Conservation (phyloP, 345 rosid genomes). For the Aurinia saxatilis region DNA sequence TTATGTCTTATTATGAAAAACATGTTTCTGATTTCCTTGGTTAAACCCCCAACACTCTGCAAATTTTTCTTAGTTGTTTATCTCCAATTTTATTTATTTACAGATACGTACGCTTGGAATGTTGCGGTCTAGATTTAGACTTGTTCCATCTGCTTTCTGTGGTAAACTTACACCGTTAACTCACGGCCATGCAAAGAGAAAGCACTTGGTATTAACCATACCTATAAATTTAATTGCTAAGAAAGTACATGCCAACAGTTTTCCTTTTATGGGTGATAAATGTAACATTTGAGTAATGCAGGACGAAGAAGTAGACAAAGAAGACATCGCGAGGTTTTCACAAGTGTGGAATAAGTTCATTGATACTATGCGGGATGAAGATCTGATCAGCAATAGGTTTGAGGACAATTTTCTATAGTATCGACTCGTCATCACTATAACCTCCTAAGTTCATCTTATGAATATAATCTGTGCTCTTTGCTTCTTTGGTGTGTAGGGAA, state of each 20-base stretch:
- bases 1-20: slow-evolving; percentile 6
- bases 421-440: slow-evolving; percentile 4
- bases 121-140: slow-evolving; percentile 82
- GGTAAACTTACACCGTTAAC: slow-evolving; percentile 54
- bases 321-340: slow-evolving; percentile 65
- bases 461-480: slow-evolving; percentile 10
- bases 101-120: slow-evolving; percentile 94
- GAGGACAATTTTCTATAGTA: slow-evolving; percentile 13
- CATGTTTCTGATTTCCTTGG: neutral
- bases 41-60: neutral
- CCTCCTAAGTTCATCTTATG: slow-evolving; percentile 2
- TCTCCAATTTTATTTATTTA: slow-evolving; percentile 1
- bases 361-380: slow-evolving; percentile 71
- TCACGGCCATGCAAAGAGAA: slow-evolving; percentile 26
- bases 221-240: neutral
- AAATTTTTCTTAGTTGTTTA: neutral
- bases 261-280: slow-evolving; percentile 1
- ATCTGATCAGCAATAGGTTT: slow-evolving; percentile 78
- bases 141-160: slow-evolving; percentile 66
- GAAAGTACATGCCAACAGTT: neutral
- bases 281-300: slow-evolving; percentile 33
- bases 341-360: slow-evolving; percentile 90
- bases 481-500: slow-evolving; percentile 46
- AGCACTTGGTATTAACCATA: slow-evolving; percentile 31
- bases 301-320: slow-evolving; percentile 43